phyloP scores from a whole-genome alignment of 495 filamentous ascomycete genomes.

The Glonium stellatum region DNA sequence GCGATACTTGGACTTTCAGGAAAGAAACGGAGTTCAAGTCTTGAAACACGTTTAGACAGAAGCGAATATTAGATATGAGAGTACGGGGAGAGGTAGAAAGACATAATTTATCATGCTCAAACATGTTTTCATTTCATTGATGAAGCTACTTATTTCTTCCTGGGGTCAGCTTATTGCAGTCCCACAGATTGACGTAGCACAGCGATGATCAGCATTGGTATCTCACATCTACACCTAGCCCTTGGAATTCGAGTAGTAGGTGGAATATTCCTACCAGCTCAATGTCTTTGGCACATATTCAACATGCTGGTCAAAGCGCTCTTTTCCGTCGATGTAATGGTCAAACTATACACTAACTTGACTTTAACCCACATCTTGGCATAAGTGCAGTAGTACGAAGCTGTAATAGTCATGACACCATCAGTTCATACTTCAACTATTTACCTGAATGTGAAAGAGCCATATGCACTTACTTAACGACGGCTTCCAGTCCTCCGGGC shows the following conservation, averaged over 20 bases:
- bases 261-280: too few relatives aligned
- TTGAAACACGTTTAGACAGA: too few relatives aligned
- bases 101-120: too few relatives aligned
- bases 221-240: too few relatives aligned
- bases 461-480: slow-evolving; percentile 42
- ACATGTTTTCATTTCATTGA: too few relatives aligned
- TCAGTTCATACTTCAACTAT: slow-evolving; percentile 6
- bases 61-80: too few relatives aligned
- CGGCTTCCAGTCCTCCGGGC: slow-evolving; percentile 69
- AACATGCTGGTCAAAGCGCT: slow-evolving; percentile 58
- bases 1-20: slow-evolving; percentile 11
- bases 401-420: slow-evolving; percentile 13
- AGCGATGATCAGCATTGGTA: too few relatives aligned
- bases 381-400: slow-evolving; percentile 67
- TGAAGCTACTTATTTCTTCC: too few relatives aligned
- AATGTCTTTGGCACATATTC: slow-evolving; percentile 46
- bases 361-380: slow-evolving; percentile 64
- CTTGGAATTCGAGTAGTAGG: too few relatives aligned
- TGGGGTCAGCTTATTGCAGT: too few relatives aligned
- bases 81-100: too few relatives aligned
- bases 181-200: too few relatives aligned
- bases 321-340: slow-evolving; percentile 56
- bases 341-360: slow-evolving; percentile 55
- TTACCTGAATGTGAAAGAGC: neutral
- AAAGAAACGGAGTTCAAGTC: slow-evolving; percentile 8